Base-by-base conservation (phyloP, 2,329 filamentous ascomycete genomes). In the Verticillium nubilum region DNA sequence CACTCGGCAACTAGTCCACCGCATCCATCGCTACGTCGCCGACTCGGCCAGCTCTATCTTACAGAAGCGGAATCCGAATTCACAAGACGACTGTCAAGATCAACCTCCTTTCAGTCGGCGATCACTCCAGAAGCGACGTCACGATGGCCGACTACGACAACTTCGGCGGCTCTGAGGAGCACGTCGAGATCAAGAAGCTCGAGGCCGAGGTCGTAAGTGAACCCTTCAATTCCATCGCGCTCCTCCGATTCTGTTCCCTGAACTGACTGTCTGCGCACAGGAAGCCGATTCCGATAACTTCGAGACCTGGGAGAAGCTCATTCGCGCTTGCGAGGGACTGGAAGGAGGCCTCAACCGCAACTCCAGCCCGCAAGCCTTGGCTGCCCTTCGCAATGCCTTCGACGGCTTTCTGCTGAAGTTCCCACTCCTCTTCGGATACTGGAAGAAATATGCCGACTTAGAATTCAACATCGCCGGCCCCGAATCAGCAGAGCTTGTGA, bases 381-480 rank as follows among this genome's bases (percentile, higher is more conserved):
- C 92, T 23, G 88, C 92, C 12, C 89, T 92, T 59, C 89, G 95
- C 74, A 87, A 91, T 73, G 86, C 91, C 63, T 98, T 96, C 78
- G 93, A 99, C 73, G 86, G 90, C 54, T 96, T 99, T 71, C 88
- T 99, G 25, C 86, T 91, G 62, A 97, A 97, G 71, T 99, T 97
- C 65, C 95, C 95, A 2, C 83, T 98, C 12, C 86, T 98, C 42
- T 99, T 98, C 69, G 95, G 94, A 57, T 99, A 98, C 79, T 99
- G 95, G 95, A 98, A 98, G 80, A 98, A 97, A 74, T 99, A 98
- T 82, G 95, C 95, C 70, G 94, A 98, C 69, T 83, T 96, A 64
- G 95, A 99, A 71, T 99, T 99, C 77, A 92, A 92, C 56, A 97
- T 99, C 65, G 92, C 92, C 4, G 95, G 95, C 19, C 96, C 95